Evolutionary conservation across 768 basidiomycete species (phyloP), one percentile per base, ranked within the genome.

Genomic region (Kondoa malvinella): DNA sequence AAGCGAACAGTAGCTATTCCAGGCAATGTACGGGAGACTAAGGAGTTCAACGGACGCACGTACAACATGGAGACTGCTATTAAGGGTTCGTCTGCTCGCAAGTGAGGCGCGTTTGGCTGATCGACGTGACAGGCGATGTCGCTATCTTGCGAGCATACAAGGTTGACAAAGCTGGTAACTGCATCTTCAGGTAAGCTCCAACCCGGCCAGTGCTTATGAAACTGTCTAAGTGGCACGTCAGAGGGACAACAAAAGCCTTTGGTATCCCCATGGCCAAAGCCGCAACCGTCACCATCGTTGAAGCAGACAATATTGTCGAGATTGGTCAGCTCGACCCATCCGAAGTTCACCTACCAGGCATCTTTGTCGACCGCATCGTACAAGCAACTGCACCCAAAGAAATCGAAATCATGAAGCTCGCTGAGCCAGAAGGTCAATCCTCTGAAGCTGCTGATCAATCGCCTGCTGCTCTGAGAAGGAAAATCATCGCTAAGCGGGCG

Each of bases 71-170:
- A 95, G 77, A 83, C 85, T 16, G 84, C 88, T 0, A 76, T 75
- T 70, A 73, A 73, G 66, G 40, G 40, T 50, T 21, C 8, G 40
- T 50, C 40, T 50, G 8, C 21, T n/a, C n/a, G n/a, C 12, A 8
- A 50, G 40, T 50, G 21, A 50, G 21, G 40, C 40, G 40, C 40
- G 21, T 50, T 8, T 21, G 21, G 8, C 8, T 50, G 8, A 50
- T 21, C 21, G 21, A 50, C 40, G 40, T 21, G 40, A 8, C 40
- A 50, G 77, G 75, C 2, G 77, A 78, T 66, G 74, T 73, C 59
- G 90, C 92, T 8, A 85, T 95, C 76, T 80, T 95, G 59, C 81
- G 85, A 58, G 92, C 89, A 2, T 92, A 89, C 89, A 92, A 91
- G 77, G 92, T 84, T 16, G 91, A 95, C 71, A 89, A 89, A 76